These are phyloP conservation scores for Geopyxis carbonaria DNA, from an alignment of 495 filamentous ascomycete genomes.

Conservation along the genomic window DNA sequence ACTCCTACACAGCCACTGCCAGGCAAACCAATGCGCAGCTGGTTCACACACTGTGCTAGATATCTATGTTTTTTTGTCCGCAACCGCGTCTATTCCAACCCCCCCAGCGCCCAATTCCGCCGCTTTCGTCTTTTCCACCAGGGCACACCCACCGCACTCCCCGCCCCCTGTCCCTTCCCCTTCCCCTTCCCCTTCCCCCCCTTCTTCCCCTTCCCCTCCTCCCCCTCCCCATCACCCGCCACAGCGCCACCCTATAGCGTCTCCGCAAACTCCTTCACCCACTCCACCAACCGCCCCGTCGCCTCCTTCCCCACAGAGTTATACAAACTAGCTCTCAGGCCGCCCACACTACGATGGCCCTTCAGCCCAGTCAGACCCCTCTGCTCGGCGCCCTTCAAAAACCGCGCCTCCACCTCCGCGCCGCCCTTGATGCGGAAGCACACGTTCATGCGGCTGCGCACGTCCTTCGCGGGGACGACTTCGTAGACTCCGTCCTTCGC, in stretches of 20 bases:
- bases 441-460: slow-evolving; percentile 77
- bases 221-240: background rate
- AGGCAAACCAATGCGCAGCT: too few relatives aligned
- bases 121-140: too few relatives aligned
- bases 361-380: slow-evolving; percentile 53
- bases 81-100: too few relatives aligned
- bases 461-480: slow-evolving; percentile 54
- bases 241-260: slow-evolving; percentile 6
- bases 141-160: too few relatives aligned
- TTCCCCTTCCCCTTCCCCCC: background rate
- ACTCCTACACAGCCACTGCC: too few relatives aligned
- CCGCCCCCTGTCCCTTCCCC: too few relatives aligned
- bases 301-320: slow-evolving; percentile 44
- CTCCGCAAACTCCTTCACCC: slow-evolving; percentile 40
- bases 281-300: slow-evolving; percentile 41
- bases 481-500: slow-evolving; percentile 39
- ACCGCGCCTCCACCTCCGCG: slow-evolving; percentile 50
- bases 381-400: slow-evolving; percentile 52
- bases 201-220: background rate
- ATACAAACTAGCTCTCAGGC: slow-evolving; percentile 47
- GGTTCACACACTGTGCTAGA: too few relatives aligned
- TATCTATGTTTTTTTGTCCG: too few relatives aligned
- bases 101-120: too few relatives aligned
- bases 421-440: slow-evolving; percentile 62
- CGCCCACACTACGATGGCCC: slow-evolving; percentile 65